Evolutionary conservation across 2,329 filamentous ascomycete species (phyloP).

Genomic region (Daldinia eschscholtzii): DNA sequence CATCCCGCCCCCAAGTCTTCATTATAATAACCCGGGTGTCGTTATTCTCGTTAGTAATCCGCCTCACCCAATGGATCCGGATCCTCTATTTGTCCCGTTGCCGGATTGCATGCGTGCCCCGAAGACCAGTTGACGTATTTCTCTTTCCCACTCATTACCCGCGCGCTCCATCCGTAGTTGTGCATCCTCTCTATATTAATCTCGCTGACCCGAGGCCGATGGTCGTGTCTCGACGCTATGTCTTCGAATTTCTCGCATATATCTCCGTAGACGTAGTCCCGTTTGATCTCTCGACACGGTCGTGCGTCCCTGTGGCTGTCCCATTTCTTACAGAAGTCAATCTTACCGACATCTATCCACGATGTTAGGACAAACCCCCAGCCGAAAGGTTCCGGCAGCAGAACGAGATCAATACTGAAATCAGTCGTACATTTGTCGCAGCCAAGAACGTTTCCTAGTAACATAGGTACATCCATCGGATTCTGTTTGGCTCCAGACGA

Average conservation of each 20-base stretch:
- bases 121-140: conserved; percentile 39
- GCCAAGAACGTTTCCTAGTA: conserved; percentile 37
- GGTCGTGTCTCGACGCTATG: conserved; percentile 25
- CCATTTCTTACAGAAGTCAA: conserved; percentile 46
- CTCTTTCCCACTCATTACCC: conserved; percentile 32
- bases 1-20: not conserved
- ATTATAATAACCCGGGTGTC: not conserved
- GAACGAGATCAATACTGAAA: conserved; percentile 41
- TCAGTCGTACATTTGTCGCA: conserved; percentile 46
- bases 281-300: conserved; percentile 25
- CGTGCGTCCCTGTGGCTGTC: conserved; percentile 44
- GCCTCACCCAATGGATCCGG: conserved; percentile 45
- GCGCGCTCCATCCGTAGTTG: conserved; percentile 41
- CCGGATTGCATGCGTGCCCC: conserved; percentile 40
- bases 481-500: conserved; percentile 13
- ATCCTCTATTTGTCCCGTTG: conserved; percentile 42
- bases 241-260: conserved; percentile 44
- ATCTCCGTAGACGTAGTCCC: conserved; percentile 24
- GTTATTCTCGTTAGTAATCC: conserved; percentile 35
- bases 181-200: conserved; percentile 41
- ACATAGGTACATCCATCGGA: conserved; percentile 34
- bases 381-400: conserved; percentile 43
- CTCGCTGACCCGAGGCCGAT: conserved; percentile 30
- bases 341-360: conserved; percentile 44
- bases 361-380: conserved; percentile 47